Conservation (phyloP, 768 basidiomycete genomes). For the Suillus placidus region DNA sequence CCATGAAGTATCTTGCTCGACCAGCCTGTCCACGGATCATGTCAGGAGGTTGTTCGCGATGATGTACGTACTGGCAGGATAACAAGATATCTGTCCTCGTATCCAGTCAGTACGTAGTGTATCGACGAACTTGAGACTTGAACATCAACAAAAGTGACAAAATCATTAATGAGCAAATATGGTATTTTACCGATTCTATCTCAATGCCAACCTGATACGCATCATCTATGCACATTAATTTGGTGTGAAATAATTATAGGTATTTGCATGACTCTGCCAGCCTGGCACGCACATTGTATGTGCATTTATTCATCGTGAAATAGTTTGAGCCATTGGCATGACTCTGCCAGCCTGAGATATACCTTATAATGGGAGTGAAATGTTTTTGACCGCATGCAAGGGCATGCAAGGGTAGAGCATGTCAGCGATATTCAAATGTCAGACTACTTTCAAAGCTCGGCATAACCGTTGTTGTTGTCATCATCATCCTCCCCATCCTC, state of each 20-base stretch:
- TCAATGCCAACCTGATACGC: neutral
- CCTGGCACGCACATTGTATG: neutral
- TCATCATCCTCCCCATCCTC: too few species aligned
- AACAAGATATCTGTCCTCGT: too few species aligned
- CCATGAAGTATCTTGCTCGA: too few species aligned
- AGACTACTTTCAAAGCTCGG: too few species aligned
- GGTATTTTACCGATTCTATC: neutral
- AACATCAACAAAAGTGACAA: neutral
- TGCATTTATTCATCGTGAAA: neutral
- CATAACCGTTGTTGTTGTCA: too few species aligned
- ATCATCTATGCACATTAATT: neutral
- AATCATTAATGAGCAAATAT: neutral
- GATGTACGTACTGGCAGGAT: too few species aligned
- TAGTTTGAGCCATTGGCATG: neutral
- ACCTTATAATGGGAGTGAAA: neutral
- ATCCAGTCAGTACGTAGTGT: too few species aligned
- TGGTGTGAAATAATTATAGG: neutral
- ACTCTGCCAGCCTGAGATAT: neutral
- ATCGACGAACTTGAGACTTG: too few species aligned
- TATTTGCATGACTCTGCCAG: neutral
- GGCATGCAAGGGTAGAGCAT: neutral
- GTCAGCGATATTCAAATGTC: neutral
- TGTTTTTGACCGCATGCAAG: neutral
- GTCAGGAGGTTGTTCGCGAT: too few species aligned
- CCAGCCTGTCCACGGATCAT: too few species aligned